Conservation (phyloP, 306 rosid species). For the Trifolium fragiferum region DNA sequence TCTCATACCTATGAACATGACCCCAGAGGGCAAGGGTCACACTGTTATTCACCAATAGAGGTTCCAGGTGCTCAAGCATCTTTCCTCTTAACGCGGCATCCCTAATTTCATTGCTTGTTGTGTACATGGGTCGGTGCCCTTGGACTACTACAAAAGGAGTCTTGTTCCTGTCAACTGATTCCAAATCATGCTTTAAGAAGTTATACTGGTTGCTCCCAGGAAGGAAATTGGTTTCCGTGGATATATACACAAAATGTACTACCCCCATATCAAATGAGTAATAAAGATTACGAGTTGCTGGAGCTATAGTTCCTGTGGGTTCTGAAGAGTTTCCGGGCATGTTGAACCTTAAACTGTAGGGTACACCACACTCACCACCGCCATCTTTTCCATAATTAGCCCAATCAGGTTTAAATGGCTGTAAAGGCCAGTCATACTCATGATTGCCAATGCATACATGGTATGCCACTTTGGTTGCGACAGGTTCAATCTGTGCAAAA, state of each 20-base stretch:
- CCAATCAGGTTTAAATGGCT: constrained; percentile 91
- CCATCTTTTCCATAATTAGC: constrained; percentile 81
- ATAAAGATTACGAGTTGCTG: constrained; percentile 74
- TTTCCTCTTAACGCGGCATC: constrained; percentile 64
- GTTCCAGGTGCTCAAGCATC: constrained; percentile 85
- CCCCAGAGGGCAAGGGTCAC: constrained; percentile 92
- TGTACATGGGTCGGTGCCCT: constrained; percentile 96
- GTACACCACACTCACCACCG: constrained; percentile 98
- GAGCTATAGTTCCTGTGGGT: constrained; percentile 69
- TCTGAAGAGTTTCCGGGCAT: constrained; percentile 97
- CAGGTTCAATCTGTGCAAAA: constrained; percentile 74
- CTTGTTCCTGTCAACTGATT: constrained; percentile 68
- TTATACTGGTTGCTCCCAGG: constrained; percentile 70
- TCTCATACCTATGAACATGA: constrained; percentile 92
- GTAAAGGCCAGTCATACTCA: constrained; percentile 85
- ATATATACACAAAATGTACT: constrained; percentile 80
- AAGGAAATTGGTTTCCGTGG: constrained; percentile 91
- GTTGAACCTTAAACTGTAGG: constrained; percentile 82
- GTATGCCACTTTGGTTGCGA: constrained; percentile 77
- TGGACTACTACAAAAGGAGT: constrained; percentile 82
- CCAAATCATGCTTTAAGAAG: constrained; percentile 80
- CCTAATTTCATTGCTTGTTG: constrained; percentile 73
- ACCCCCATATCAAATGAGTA: constrained; percentile 85
- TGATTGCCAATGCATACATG: constrained; percentile 96
- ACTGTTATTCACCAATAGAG: constrained; percentile 74